phyloP scores from a whole-genome alignment of 2,329 filamentous ascomycete species.

The Colletotrichum sp. region DNA sequence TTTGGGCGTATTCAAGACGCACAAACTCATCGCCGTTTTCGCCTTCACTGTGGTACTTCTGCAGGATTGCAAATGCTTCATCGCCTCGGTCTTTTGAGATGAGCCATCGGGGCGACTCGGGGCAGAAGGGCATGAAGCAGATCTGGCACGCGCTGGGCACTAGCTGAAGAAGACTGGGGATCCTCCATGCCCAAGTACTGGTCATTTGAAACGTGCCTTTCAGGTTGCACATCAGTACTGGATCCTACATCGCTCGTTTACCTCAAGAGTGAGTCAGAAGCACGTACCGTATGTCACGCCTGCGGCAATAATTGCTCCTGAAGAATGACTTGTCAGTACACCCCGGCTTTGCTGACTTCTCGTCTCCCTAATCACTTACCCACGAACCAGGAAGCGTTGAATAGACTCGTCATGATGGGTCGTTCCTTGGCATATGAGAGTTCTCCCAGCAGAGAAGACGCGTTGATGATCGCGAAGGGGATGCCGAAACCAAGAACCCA shows the following conservation, averaged over 20 bases:
- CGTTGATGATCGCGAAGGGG: conserved; percentile 55
- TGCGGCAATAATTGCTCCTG: conserved; percentile 1
- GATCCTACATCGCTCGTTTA: background rate
- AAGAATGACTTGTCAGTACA: background rate
- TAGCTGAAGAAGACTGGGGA: conserved; percentile 13
- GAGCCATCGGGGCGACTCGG: conserved; percentile 38
- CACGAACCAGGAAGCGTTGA: conserved; percentile 42
- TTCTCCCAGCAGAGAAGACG: conserved; percentile 56
- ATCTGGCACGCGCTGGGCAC: conserved; percentile 28
- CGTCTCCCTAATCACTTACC: background rate
- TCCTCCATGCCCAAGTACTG: conserved; percentile 15
- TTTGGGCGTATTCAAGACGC: conserved; percentile 60
- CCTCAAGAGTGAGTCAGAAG: background rate
- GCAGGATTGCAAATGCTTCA: conserved; percentile 35
- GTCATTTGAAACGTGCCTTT: conserved; percentile 7
- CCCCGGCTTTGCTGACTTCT: background rate
- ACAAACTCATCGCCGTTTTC: conserved; percentile 54
- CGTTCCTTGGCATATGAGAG: conserved; percentile 59
- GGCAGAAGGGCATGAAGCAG: conserved; percentile 37
- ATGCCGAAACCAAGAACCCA: conserved; percentile 61
- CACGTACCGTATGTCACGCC: conserved; percentile 1
- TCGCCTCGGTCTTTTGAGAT: conserved; percentile 33
- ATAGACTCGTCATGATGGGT: conserved; percentile 50
- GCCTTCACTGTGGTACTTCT: conserved; percentile 57
- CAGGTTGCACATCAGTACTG: background rate